Evolutionary conservation across 345 rosid genomes (phyloP).

Genomic region (Arabidopsis suecica): DNA sequence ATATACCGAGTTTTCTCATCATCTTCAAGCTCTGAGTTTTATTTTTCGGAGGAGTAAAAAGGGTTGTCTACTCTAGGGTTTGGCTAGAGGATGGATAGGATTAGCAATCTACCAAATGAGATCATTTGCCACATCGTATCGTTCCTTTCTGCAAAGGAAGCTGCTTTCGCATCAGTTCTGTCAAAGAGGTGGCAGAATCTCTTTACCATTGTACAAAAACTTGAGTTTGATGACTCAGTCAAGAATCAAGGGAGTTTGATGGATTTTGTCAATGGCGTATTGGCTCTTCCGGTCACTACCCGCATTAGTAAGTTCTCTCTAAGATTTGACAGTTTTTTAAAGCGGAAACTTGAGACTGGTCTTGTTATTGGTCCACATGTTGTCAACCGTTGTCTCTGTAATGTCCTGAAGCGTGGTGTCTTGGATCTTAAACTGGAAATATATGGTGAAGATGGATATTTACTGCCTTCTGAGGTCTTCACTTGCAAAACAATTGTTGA

Average conservation of each 20-base stretch:
- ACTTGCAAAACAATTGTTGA: neutral
- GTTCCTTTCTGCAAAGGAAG: neutral
- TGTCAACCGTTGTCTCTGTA: neutral
- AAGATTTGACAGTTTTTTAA: neutral
- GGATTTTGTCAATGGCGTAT: neutral
- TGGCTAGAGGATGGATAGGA: neutral
- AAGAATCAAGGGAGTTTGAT: neutral
- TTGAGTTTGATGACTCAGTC: neutral
- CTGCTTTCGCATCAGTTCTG: neutral
- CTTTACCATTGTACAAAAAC: neutral
- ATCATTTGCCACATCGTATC: neutral
- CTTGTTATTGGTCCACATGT: too few relatives aligned
- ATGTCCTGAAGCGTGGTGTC: neutral
- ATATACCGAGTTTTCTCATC: too few relatives aligned
- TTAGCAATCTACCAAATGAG: neutral
- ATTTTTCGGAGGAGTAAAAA: too few relatives aligned
- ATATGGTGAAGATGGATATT: neutral
- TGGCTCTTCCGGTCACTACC: neutral
- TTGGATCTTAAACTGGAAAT: neutral
- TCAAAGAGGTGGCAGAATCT: slow-evolving; percentile 8
- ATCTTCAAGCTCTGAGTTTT: neutral
- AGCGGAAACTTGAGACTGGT: too few relatives aligned
- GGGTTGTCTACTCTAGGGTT: too few relatives aligned
- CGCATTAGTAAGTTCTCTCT: neutral
- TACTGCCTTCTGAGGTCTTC: neutral